Conservation (phyloP, 495 filamentous ascomycete species). For the Neurospora sp. region DNA sequence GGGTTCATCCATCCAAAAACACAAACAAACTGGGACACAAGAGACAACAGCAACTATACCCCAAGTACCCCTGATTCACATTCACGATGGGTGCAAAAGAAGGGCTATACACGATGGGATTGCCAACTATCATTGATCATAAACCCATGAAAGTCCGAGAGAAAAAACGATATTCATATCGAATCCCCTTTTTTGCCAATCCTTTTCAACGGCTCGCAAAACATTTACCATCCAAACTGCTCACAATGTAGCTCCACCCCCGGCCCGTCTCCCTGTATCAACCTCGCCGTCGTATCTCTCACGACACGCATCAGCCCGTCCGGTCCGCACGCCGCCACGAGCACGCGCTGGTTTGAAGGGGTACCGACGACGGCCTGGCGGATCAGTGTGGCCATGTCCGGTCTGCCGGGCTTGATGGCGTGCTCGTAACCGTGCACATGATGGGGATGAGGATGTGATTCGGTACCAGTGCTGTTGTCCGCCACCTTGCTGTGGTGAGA, state of each 20-base stretch:
- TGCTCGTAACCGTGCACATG: slow-evolving; percentile 5
- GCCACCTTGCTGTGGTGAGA: slow-evolving; percentile 7
- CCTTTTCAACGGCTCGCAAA: not conserved
- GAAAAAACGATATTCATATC: not conserved
- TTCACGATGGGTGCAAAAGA: not conserved
- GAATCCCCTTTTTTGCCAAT: not conserved
- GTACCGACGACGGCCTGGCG: slow-evolving; percentile 28
- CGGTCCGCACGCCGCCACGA: slow-evolving; percentile 44
- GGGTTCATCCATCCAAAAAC: not conserved
- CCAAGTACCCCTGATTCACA: not conserved
- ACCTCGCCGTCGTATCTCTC: slow-evolving; percentile 38
- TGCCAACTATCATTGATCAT: not conserved
- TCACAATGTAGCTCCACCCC: slow-evolving; percentile 44
- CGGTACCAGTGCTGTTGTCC: slow-evolving; percentile 3
- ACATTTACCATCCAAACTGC: slow-evolving; percentile 42
- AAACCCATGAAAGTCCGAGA: not conserved
- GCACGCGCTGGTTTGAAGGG: slow-evolving; percentile 30
- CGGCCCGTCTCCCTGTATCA: slow-evolving; percentile 37
- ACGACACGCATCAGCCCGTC: slow-evolving; percentile 36
- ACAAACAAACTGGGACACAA: not conserved
- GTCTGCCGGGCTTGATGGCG: slow-evolving; percentile 26
- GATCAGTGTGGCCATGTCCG: slow-evolving; percentile 32
- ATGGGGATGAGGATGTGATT: not conserved
- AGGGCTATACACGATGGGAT: not conserved
- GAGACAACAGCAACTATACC: not conserved